Evolutionary conservation across 345 rosid species (phyloP), one percentile per base, ranked within the genome.

Genomic region (Eucalyptus viminalis): DNA sequence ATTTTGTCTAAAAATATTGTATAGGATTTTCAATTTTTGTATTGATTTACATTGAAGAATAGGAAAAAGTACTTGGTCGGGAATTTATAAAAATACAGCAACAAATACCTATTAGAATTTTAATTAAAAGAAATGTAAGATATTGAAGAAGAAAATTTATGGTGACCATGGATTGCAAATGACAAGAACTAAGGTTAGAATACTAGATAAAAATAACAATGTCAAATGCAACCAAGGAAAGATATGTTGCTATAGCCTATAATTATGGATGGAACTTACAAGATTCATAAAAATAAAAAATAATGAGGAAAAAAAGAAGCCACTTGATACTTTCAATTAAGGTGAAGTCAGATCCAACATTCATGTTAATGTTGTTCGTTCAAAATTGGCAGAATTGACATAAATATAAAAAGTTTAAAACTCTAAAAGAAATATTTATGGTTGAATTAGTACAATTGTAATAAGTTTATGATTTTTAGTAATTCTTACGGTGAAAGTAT

Each of bases 341-440:
- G 14, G 14, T 56, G 29, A 56, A 56, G 29, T 56, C 3, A 56
- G 6, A 56, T 5, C 29, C 12, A 53, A 19, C 10, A 53, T 53
- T 53, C 58, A 19, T 19, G 5, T 19, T 53, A 53, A 53, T 7
- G 10, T 53, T 8, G 24, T 53, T 53, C 0, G 11, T 53, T 53
- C 2, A 8, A 53, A 53, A 53, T 53, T 21, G 5, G 5, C 0
- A 0, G 1, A 53, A 21, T 53, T 53, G 24, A 19, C 24, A 53
- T 0, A 53, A 53, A 8, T 53, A 8, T 0, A 53, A 19, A 53
- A 53, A 21, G 2, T 19, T 19, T 53, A 53, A 0, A 21, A 53
- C 25, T 19, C 25, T 53, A 53, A 53, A 53, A 19, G 4, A 53
- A 53, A 8, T 8, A 53, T 53, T 21, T 19, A 19, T 8, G 10